Evolutionary conservation across 2,329 filamentous ascomycete genomes (phyloP).

Genomic region (Trichoderma asperellum): DNA sequence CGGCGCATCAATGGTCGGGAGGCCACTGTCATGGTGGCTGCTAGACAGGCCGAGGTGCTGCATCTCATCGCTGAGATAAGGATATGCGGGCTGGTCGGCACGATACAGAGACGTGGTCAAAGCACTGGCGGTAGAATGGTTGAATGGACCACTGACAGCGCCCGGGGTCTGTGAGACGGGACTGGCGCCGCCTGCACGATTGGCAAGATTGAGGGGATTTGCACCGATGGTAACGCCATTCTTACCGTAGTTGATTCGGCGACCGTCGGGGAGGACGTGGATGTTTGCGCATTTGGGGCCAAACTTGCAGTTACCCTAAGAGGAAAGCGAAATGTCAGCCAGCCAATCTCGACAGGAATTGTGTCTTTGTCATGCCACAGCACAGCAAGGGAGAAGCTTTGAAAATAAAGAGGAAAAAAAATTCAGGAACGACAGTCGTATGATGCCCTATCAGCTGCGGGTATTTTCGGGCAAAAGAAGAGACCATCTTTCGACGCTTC

Average conservation of each 20-base stretch:
- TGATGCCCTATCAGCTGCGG: neutral
- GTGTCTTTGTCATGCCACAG: constrained; percentile 13
- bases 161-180: constrained; percentile 49
- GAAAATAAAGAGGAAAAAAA: neutral
- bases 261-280: constrained; percentile 91
- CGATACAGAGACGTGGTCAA: constrained; percentile 63
- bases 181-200: constrained; percentile 59
- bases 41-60: constrained; percentile 35
- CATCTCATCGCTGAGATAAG: constrained; percentile 46
- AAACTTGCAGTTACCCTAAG: constrained; percentile 96
- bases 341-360: constrained; percentile 12
- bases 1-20: constrained; percentile 63
- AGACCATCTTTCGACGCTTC: neutral
- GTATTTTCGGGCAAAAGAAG: constrained; percentile 22
- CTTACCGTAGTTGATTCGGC: constrained; percentile 81
- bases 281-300: constrained; percentile 96
- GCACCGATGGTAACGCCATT: constrained; percentile 68
- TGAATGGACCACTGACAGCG: constrained; percentile 35
- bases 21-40: constrained; percentile 54
- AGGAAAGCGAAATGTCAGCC: constrained; percentile 22
- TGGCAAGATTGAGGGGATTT: constrained; percentile 63
- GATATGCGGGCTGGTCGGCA: constrained; percentile 46
- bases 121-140: constrained; percentile 68
- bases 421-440: neutral
- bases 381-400: neutral